Conservation (phyloP, 1,284 basidiomycete genomes). For the Heliocybe sulcata region DNA sequence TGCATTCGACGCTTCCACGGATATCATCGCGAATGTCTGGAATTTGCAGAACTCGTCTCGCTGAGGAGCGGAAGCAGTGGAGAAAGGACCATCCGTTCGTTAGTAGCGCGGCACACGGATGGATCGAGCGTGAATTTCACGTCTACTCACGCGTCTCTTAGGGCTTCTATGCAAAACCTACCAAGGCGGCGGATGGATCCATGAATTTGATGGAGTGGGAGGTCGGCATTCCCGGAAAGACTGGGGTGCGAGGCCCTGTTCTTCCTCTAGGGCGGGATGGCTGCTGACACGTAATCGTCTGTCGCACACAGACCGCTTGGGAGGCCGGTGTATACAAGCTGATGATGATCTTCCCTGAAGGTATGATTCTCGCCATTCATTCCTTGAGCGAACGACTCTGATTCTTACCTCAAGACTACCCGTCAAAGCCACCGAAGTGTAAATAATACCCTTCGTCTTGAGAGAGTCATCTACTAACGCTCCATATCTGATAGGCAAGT, state of each 20-base stretch:
- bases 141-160: conserved; percentile 25
- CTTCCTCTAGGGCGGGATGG: conserved; percentile 13
- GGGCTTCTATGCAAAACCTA: conserved; percentile 96
- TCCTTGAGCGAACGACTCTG: conserved; percentile 2
- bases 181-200: conserved; percentile 85
- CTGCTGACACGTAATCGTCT: conserved; percentile 15
- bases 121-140: conserved; percentile 5
- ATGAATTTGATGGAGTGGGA: conserved; percentile 99
- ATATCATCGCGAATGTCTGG: conserved; percentile 52
- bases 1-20: not conserved
- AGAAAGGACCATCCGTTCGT: conserved; percentile 98
- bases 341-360: conserved; percentile 92
- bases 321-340: conserved; percentile 94
- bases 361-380: conserved; percentile 31
- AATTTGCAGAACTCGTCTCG: conserved; percentile 78
- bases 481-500: conserved; percentile 69
- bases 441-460: conserved; percentile 1
- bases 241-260: conserved; percentile 46
- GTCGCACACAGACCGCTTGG: conserved; percentile 79
- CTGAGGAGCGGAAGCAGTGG: conserved; percentile 99
- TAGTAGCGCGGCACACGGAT: conserved; percentile 27
- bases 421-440: conserved; percentile 96
- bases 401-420: conserved; percentile 60
- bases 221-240: conserved; percentile 90
- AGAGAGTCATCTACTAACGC: not conserved